Percentiles rank a stretch among this genome's conserved stretches.
Evolutionary conservation across 208 protist species (phyloP).

Genomic region (Wallacemonas sp.): DNA sequence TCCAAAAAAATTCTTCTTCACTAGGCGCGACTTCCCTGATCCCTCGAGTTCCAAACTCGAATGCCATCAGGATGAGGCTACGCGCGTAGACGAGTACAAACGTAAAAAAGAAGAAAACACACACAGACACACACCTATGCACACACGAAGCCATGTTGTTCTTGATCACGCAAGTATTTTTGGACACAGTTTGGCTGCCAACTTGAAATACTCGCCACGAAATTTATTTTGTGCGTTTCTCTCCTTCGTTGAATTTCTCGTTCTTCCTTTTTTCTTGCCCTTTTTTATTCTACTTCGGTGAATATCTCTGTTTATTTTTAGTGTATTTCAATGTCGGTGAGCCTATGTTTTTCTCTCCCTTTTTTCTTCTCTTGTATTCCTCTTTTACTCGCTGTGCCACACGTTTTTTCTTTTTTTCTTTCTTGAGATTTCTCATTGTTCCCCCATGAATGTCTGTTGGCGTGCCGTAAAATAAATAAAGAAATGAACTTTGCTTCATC

Average conservation of each 20-base stretch:
- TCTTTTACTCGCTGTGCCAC: background rate
- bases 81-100: too few relatives aligned
- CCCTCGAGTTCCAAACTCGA: too few relatives aligned
- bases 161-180: background rate
- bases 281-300: constrained; percentile 5
- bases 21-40: too few relatives aligned
- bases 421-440: background rate
- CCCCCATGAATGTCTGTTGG: background rate
- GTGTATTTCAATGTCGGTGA: background rate
- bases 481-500: background rate
- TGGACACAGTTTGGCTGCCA: too few relatives aligned
- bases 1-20: background rate
- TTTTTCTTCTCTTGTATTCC: background rate
- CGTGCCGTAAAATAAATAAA: background rate
- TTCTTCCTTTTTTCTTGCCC: constrained; percentile 8
- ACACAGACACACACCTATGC: too few relatives aligned
- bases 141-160: too few relatives aligned
- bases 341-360: background rate
- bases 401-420: background rate
- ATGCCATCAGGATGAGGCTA: too few relatives aligned
- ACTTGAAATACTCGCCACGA: too few relatives aligned
- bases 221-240: background rate
- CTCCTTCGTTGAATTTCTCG: background rate
- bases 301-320: background rate
- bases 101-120: too few relatives aligned